Evolutionary conservation across 257 asterid species (phyloP).

Genomic region (Solanum arcanum): DNA sequence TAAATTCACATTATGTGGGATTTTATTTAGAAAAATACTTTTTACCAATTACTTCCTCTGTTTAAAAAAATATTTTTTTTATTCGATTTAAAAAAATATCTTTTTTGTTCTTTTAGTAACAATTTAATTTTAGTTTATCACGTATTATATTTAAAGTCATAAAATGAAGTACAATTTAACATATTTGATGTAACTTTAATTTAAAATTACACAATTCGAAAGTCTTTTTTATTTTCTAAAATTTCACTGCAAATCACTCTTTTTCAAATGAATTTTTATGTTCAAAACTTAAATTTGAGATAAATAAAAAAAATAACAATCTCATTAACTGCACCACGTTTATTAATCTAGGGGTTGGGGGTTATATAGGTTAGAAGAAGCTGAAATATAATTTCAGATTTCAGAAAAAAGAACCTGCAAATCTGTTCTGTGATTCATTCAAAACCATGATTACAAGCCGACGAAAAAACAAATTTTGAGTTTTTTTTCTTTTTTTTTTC

Average conservation of each 20-base stretch:
- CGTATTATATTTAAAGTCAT: too few species aligned
- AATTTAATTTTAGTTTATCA: too few species aligned
- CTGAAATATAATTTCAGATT: not conserved
- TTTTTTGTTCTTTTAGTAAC: too few species aligned
- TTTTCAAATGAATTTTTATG: fast-evolving
- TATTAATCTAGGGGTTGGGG: not conserved
- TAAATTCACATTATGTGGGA: too few species aligned
- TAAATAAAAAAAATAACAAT: fast-evolving
- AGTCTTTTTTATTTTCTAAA: too few species aligned
- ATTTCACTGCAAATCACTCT: too few species aligned
- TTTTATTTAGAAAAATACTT: not conserved
- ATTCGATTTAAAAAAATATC: too few species aligned
- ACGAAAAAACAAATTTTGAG: conserved; percentile 8
- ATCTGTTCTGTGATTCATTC: conserved; percentile 6
- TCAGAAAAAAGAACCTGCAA: conserved; percentile 8
- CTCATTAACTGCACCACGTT: fast-evolving
- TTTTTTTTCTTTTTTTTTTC: not conserved
- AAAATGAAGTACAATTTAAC: fast-evolving
- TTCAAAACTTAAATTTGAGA: fast-evolving
- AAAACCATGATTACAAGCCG: conserved; percentile 16
- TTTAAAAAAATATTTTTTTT: too few species aligned
- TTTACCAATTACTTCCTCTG: too few species aligned
- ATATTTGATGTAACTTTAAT: too few species aligned
- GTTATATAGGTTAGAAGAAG: not conserved
- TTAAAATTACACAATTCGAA: fast-evolving